Conservation (phyloP, 768 basidiomycete species). For the Dioszegia aurantiaca region DNA sequence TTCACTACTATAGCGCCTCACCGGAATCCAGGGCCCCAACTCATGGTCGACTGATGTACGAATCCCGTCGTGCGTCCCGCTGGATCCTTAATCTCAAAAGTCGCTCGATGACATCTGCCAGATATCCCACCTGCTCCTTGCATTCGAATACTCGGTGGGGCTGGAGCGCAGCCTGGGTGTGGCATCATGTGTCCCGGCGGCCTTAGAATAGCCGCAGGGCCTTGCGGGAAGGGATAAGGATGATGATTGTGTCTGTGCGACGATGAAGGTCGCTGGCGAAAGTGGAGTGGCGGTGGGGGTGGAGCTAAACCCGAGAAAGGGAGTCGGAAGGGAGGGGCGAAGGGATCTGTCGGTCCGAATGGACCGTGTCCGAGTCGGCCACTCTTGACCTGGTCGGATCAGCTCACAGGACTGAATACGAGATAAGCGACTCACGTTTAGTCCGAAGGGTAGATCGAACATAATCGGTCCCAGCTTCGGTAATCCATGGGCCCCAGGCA, state of each 20-base stretch:
- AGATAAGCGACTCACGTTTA: background rate
- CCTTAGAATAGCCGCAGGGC: background rate
- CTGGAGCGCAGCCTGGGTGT: background rate
- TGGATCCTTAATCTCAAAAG: constrained; percentile 11
- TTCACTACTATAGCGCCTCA: background rate
- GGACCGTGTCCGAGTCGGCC: background rate
- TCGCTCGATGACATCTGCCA: constrained; percentile 6
- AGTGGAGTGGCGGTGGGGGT: background rate
- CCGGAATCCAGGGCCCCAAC: background rate
- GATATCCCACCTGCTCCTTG: background rate
- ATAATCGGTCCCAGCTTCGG: background rate
- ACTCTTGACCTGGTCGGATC: background rate
- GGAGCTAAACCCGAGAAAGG: background rate
- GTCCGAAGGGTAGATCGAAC: background rate
- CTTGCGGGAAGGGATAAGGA: constrained; percentile 3
- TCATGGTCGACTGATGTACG: constrained; percentile 8
- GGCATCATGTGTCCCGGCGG: background rate
- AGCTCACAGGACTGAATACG: too few relatives aligned
- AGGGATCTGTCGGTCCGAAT: background rate
- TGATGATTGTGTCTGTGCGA: background rate
- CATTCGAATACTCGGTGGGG: background rate
- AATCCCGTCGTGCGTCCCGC: constrained; percentile 7
- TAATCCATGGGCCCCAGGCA: background rate
- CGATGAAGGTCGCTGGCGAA: background rate
- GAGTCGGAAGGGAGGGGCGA: background rate